Evolutionary conservation across 805 yeast genomes (phyloP), one percentile per base, ranked within the genome.

Genomic region (Kodamaea fukazawae): DNA sequence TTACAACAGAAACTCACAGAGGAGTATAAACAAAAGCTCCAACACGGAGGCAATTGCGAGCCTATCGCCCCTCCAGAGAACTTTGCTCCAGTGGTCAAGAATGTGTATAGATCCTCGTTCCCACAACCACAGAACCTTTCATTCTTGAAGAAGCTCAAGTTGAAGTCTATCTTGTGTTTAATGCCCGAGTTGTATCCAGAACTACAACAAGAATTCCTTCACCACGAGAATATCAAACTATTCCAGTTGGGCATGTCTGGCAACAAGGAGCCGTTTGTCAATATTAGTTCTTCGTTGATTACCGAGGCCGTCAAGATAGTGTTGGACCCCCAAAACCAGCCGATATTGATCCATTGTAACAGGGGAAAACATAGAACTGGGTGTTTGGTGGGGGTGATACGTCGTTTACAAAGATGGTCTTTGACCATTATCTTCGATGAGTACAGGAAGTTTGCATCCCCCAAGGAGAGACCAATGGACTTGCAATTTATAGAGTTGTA

Each of bases 281-380:
- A 85, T 51, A 80, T 78, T 44, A 70, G 73, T 40, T 70, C 75
- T 51, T 82, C 80, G 26, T 68, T 84, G 28, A 78, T 93, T 22
- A 83, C 90, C 1, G 77, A 79, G 43, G 96, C 97, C 0, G 67
- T 91, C 47, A 81, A 83, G 55, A 83, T 89, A 25, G 86, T 88
- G 10, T 60, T 88, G 11, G 73, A 93, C 53, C 96, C 97, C 0
- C 80, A 59, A 15, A 91, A 93, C 61, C 98, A 89, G 43, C 99
- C 99, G 2, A 70, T 93, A 9, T 67, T 93, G 47, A 86, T 93
- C 32, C 99, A 93, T 61, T 93, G 99, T 64, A 93, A 93, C 63
- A 70, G 96, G 43, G 99, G 99, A 8, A 93, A 91, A 60, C 99
- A 93, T 60, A 73, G 99, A 50, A 93, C 99, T 0, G 99, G 99